These are phyloP conservation scores for Gonium pectorale DNA, from an alignment of 139 green algal genomes.

Conservation along the genomic window DNA sequence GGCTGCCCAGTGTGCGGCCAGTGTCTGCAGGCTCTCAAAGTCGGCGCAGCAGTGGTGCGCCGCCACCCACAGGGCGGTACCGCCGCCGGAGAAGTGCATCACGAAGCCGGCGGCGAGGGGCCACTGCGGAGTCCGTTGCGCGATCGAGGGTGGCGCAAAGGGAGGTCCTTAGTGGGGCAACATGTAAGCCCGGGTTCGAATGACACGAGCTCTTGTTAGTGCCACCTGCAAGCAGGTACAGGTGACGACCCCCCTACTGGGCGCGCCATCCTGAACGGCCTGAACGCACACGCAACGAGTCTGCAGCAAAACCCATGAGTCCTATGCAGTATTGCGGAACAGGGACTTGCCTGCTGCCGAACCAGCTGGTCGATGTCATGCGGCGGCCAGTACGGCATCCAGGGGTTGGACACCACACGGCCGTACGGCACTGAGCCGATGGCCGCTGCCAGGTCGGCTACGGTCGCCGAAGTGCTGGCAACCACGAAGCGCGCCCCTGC, in stretches of 20 bases:
- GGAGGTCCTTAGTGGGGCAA: no score
- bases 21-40: neutral
- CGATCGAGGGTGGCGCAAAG: no score
- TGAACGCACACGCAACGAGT: no score
- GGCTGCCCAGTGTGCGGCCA: neutral
- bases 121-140: no score
- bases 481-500: neutral
- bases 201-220: neutral
- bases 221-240: no score
- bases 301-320: no score
- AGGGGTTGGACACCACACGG: neutral
- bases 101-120: neutral
- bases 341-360: neutral
- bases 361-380: neutral
- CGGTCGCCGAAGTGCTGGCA: neutral
- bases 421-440: neutral
- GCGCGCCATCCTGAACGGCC: no score
- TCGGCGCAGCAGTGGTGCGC: neutral
- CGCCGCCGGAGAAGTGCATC: slow-evolving; percentile 4
- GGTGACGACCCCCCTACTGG: no score
- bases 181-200: no score
- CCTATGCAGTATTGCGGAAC: no score
- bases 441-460: neutral
- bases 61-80: neutral
- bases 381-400: neutral